Conservation (phyloP, 2,329 filamentous ascomycete species). For the Phialophora macrospora region DNA sequence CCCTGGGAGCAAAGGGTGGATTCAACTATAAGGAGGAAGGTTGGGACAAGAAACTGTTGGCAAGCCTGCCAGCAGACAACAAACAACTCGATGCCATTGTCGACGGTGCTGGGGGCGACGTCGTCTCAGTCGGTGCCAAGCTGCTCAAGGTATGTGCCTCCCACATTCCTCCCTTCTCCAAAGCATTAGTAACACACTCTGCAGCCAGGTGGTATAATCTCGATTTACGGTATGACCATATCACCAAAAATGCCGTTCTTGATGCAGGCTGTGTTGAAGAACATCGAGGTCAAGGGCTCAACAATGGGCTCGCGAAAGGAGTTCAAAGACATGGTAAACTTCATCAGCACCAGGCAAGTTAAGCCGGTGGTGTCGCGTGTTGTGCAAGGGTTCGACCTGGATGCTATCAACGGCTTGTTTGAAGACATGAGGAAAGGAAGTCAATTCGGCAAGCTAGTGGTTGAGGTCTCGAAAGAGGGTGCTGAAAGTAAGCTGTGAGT, state of each 20-base stretch:
- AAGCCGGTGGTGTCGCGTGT: slow-evolving; percentile 76
- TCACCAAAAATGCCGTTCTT: slow-evolving; percentile 82
- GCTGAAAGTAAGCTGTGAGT: slow-evolving; percentile 48
- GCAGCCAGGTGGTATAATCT: slow-evolving; percentile 77
- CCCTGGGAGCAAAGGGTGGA: slow-evolving; percentile 79
- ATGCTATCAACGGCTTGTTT: slow-evolving; percentile 81
- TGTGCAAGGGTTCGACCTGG: slow-evolving; percentile 72
- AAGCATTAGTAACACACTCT: slow-evolving; percentile 12
- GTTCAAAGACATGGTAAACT: slow-evolving; percentile 87
- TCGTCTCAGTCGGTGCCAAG: slow-evolving; percentile 70
- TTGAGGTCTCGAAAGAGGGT: slow-evolving; percentile 63
- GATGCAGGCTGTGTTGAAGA: slow-evolving; percentile 83
- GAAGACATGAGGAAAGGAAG: slow-evolving; percentile 82
- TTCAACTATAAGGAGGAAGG: slow-evolving; percentile 76
- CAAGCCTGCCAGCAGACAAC: slow-evolving; percentile 64
- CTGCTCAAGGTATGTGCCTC: slow-evolving; percentile 66
- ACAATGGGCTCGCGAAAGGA: slow-evolving; percentile 93
- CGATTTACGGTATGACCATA: slow-evolving; percentile 89
- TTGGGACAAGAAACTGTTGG: slow-evolving; percentile 78
- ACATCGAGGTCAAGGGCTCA: slow-evolving; percentile 81
- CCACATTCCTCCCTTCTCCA: not conserved
- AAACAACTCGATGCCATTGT: slow-evolving; percentile 79
- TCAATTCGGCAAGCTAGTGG: slow-evolving; percentile 92
- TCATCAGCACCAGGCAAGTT: slow-evolving; percentile 75
- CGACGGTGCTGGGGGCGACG: slow-evolving; percentile 87